Evolutionary conservation across 2,329 filamentous ascomycete genomes (phyloP), one percentile per base, ranked within the genome.

Genomic region (Scopulariopsis brevicaulis): DNA sequence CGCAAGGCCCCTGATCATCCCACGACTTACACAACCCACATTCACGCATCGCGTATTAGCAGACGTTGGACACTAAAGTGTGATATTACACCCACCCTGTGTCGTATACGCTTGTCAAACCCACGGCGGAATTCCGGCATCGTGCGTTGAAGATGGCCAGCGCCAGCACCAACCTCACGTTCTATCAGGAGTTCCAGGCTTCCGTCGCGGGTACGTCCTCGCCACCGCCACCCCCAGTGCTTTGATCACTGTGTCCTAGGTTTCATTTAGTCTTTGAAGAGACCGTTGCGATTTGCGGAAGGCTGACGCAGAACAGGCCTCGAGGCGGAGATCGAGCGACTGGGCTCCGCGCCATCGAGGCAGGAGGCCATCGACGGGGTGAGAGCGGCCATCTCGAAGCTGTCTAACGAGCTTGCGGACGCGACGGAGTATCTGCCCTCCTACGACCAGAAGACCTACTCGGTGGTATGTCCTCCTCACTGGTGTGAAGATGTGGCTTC

Each of bases 401-500:
- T 97, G 18, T 91, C 90, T 1, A 87, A 87, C 62, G 86, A 94
- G 65, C 89, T 96, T 46, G 86, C 89, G 63, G 91, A 96, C 71
- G 88, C 89, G 0, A 83, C 87, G 1, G 85, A 86, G 58, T 90
- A 86, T 63, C 83, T 96, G 18, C 91, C 94, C 2, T 84, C 90
- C 8, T 95, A 96, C 68, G 94, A 97, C 66, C 90, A 94, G 69
- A 84, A 89, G 64, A 86, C 87, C 25, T 97, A 96, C 67, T 82
- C 86, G 51, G 85, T 92, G 74, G 89, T 91, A 71, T 58, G 66
- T 60, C n/a, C n/a, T n/a, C n/a, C n/a, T n/a, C n/a, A n/a, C 28
- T 56, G 34, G 7, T 37, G 34, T 37, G 7, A 3, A 20, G 3
- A 22, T 18, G 15, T 15, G 2, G 22, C 24, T 8, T 22, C n/a